Conservation (phyloP, 2,329 filamentous ascomycete genomes). For the Neoscytalidium dimidiatum region DNA sequence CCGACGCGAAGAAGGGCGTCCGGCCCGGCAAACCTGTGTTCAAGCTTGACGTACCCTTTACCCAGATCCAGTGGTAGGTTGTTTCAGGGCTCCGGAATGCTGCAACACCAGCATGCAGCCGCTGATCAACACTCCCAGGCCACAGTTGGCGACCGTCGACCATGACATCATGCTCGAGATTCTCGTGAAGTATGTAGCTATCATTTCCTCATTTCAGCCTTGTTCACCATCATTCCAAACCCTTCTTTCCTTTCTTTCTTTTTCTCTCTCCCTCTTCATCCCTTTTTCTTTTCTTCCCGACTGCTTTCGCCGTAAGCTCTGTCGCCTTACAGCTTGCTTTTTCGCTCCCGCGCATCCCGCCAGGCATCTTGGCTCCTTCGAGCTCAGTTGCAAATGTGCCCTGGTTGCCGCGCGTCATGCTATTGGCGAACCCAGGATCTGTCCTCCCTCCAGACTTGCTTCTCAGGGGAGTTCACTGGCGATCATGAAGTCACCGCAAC, state of each 20-base stretch:
- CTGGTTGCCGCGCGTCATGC: neutral
- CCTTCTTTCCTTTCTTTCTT: no score
- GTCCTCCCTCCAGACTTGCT: neutral
- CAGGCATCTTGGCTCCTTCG: neutral
- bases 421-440: constrained; percentile 7
- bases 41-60: constrained; percentile 67
- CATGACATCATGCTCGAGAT: constrained; percentile 68
- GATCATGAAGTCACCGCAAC: constrained; percentile 15
- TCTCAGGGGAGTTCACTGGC: neutral
- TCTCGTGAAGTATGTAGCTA: constrained; percentile 36
- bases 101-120: constrained; percentile 4
- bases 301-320: neutral
- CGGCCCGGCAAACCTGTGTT: constrained; percentile 47
- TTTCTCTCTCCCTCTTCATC: neutral
- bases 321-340: neutral
- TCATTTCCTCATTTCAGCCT: neutral
- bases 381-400: neutral
- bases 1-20: neutral
- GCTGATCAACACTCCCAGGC: constrained; percentile 50
- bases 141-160: constrained; percentile 57
- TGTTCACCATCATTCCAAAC: no score
- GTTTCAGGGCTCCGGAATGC: constrained; percentile 14
- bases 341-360: neutral
- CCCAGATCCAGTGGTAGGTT: constrained; percentile 59
- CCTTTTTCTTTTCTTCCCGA: neutral